Base-by-base conservation (phyloP, 805 yeast genomes). In the Danielia oregonensis region DNA sequence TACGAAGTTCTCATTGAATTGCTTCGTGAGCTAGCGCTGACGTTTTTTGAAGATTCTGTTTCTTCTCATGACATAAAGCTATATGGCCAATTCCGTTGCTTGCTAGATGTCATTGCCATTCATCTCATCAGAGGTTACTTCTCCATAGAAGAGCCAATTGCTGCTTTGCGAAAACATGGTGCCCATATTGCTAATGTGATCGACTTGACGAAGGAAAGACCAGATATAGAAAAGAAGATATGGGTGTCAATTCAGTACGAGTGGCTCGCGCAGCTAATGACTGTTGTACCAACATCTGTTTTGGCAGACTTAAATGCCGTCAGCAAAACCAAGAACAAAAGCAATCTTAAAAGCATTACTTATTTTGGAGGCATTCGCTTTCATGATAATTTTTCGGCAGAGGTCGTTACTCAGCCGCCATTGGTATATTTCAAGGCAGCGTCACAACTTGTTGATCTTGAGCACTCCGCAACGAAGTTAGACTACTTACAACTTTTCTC, bases 171-270 rank as follows among this genome's bases (percentile, higher is more conserved):
- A 39, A 82, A 79, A 52, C 86, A 85, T 51, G 69, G 69, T 24
- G 65, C 74, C 13, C 96, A 86, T 59, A 50, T 83, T 2, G 68
- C 68, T 21, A 73, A 72, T 30, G 75, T 82, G 1, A 44, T 65
- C 6, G 45, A 44, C 8, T 56, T 61, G n/a, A 36, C 42, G 2
- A 53, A 59, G 15, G 43, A 49, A 6, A 34, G 46, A 51, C 8
- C 50, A 41, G 10, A 47, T 59, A 5, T 22, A 15, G 31, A 39
- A 5, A 34, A 30, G 12, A 40, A 34, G 18, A 19, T 40, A 17
- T 85, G 94, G 94, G 48, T 69, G 8, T 70, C 80, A 0, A 50
- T 60, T n/a, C 94, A 85, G 49, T 72, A 76, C 43, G 71, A 76
- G 26, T 74, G 83, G 79, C 59, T 85, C 9, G 86, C 83, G 0